Evolutionary conservation across 2,329 filamentous ascomycete species (phyloP).

Genomic region (Fusarium sp.): DNA sequence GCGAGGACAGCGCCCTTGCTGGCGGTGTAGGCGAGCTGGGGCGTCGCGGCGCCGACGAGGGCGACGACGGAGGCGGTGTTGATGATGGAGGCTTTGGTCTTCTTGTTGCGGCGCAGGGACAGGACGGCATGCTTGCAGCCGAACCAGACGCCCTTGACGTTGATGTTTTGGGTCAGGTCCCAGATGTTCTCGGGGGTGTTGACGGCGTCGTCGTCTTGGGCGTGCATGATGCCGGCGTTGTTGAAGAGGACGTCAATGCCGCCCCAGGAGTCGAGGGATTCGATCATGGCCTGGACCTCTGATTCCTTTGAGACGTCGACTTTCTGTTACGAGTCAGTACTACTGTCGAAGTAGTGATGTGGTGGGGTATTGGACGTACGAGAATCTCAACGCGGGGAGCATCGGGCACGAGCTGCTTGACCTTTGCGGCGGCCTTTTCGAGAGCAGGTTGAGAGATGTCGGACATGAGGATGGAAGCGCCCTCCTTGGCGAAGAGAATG

Average conservation of each 20-base stretch:
- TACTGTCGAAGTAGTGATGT: background rate
- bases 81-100: slow-evolving; percentile 84
- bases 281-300: slow-evolving; percentile 79
- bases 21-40: slow-evolving; percentile 91
- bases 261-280: slow-evolving; percentile 82
- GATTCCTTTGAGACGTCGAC: slow-evolving; percentile 87
- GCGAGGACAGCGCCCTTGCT: slow-evolving; percentile 93
- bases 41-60: slow-evolving; percentile 85
- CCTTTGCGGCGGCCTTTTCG: slow-evolving; percentile 78
- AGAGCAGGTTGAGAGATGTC: slow-evolving; percentile 85
- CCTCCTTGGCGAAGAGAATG: slow-evolving; percentile 90
- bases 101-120: slow-evolving; percentile 80
- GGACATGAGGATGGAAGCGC: slow-evolving; percentile 84
- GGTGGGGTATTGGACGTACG: slow-evolving; percentile 46
- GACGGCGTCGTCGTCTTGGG: slow-evolving; percentile 80
- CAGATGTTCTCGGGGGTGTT: slow-evolving; percentile 90
- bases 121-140: slow-evolving; percentile 92
- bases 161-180: slow-evolving; percentile 93
- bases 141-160: slow-evolving; percentile 98
- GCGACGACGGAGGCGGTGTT: slow-evolving; percentile 93
- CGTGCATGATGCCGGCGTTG: slow-evolving; percentile 98
- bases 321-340: slow-evolving; percentile 38
- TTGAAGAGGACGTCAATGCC: slow-evolving; percentile 95
- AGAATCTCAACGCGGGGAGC: slow-evolving; percentile 70
- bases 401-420: slow-evolving; percentile 75